Conservation (phyloP, 768 basidiomycete genomes). For the Cyclocybe aegerita region DNA sequence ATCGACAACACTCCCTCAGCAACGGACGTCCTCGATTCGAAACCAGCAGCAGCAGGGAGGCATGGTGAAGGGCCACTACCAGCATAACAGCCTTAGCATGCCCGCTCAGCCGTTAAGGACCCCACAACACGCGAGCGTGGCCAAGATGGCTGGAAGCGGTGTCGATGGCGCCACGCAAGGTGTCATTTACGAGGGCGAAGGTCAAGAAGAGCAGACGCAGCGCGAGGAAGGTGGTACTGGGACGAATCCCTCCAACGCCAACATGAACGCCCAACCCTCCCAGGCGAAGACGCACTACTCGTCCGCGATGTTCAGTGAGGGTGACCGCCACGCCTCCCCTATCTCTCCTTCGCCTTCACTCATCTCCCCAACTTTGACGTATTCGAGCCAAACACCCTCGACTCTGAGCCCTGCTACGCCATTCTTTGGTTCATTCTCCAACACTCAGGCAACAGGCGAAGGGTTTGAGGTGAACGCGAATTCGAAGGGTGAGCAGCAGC, state of each 20-base stretch:
- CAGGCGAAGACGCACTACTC: constrained; percentile 19
- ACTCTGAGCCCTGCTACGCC: constrained; percentile 73
- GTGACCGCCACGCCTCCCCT: constrained; percentile 21
- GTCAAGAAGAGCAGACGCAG: constrained; percentile 16
- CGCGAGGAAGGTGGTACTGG: not conserved
- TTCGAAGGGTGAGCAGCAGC: constrained; percentile 14
- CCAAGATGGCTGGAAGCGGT: constrained; percentile 20
- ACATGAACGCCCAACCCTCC: not conserved
- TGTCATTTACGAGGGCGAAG: constrained; percentile 19
- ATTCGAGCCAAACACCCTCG: constrained; percentile 62
- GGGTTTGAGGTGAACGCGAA: constrained; percentile 25
- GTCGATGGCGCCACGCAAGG: constrained; percentile 11
- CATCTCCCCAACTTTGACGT: constrained; percentile 68
- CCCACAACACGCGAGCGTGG: constrained; percentile 30
- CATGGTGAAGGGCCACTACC: constrained; percentile 34
- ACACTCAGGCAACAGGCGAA: constrained; percentile 23
- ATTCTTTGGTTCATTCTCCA: constrained; percentile 60
- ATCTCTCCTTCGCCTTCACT: constrained; percentile 46
- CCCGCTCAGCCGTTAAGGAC: constrained; percentile 31
- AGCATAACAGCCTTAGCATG: constrained; percentile 50
- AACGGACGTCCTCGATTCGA: constrained; percentile 23
- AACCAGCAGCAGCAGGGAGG: constrained; percentile 22
- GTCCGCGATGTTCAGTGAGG: constrained; percentile 15
- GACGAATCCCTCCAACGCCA: not conserved
- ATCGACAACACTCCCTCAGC: constrained; percentile 46